These are phyloP conservation scores for Eucalyptus virginea DNA, from an alignment of 345 rosid species.

Conservation along the genomic window DNA sequence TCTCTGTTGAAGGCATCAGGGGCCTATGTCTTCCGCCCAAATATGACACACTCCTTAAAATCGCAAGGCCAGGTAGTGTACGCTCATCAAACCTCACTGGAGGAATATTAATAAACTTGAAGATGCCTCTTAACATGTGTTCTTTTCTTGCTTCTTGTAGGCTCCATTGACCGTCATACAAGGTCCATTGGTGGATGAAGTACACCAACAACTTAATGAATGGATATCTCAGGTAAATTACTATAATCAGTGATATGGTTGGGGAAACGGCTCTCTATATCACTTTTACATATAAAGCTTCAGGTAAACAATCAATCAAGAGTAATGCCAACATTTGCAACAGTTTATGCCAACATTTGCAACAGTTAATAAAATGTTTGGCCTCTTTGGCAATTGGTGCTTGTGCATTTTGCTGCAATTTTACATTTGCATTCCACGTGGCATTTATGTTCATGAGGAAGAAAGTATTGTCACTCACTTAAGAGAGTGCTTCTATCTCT, in stretches of 20 bases:
- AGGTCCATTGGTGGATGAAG: conserved; percentile 86
- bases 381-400: background rate
- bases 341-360: background rate
- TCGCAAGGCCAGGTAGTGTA: conserved; percentile 38
- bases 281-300: background rate
- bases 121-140: background rate
- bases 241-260: background rate
- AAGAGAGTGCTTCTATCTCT: background rate
- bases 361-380: background rate
- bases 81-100: background rate
- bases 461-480: background rate
- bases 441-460: background rate
- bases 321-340: background rate
- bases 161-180: conserved; percentile 44
- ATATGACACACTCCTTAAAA: conserved; percentile 32
- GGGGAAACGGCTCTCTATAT: background rate
- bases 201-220: conserved; percentile 54
- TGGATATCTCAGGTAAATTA: conserved; percentile 82
- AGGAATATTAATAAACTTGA: background rate
- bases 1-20: conserved; percentile 67
- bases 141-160: conserved; percentile 20
- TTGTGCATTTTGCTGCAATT: background rate
- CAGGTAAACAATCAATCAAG: background rate
- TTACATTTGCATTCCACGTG: background rate
- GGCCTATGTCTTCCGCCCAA: conserved; percentile 92